Conservation (phyloP, 2,329 filamentous ascomycete genomes). For the Aspergillus hortae region DNA sequence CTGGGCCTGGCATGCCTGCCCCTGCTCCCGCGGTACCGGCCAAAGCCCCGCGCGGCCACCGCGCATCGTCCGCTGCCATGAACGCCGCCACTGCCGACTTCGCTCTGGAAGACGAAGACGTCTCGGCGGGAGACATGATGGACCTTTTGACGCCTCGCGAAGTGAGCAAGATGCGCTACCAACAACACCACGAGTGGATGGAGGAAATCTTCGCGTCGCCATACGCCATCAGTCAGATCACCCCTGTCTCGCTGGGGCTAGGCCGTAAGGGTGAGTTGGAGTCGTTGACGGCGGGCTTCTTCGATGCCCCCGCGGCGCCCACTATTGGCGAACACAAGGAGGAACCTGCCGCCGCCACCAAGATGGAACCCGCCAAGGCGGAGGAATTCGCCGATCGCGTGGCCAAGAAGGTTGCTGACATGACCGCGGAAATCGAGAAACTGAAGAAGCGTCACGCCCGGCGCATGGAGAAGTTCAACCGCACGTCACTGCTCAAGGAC, state of each 20-base stretch:
- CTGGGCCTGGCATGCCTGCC: constrained; percentile 24
- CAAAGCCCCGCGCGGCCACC: constrained; percentile 41
- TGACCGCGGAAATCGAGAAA: constrained; percentile 76
- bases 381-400: constrained; percentile 81
- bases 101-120: constrained; percentile 79
- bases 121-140: constrained; percentile 80
- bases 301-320: constrained; percentile 56
- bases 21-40: constrained; percentile 21
- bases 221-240: constrained; percentile 79
- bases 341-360: constrained; percentile 42
- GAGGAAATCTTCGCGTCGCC: constrained; percentile 92
- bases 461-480: constrained; percentile 70
- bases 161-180: constrained; percentile 80
- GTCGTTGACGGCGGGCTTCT: constrained; percentile 77
- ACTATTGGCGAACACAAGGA: constrained; percentile 28
- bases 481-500: constrained; percentile 64
- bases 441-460: constrained; percentile 77
- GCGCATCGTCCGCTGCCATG: constrained; percentile 38
- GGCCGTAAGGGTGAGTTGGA: constrained; percentile 81
- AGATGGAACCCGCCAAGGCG: constrained; percentile 70
- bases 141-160: constrained; percentile 87
- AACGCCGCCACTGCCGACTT: constrained; percentile 42
- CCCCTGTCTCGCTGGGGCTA: constrained; percentile 80
- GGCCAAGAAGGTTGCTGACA: constrained; percentile 65
- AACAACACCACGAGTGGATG: constrained; percentile 98